Evolutionary conservation across 2,329 filamentous ascomycete species (phyloP), one percentile per base, ranked within the genome.

Genomic region (Ceratocystis albifundus): DNA sequence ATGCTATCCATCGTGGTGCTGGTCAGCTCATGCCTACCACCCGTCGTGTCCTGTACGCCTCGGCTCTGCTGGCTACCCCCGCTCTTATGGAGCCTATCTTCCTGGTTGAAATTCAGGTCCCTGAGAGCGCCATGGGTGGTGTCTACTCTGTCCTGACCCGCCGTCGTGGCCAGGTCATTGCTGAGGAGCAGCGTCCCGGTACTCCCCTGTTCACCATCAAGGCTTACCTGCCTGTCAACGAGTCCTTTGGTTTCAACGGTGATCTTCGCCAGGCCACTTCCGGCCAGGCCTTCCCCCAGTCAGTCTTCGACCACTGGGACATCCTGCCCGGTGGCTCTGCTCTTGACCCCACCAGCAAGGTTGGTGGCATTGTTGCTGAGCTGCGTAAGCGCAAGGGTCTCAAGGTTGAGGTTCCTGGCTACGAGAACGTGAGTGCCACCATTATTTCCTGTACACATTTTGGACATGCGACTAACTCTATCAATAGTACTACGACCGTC

Each of bases 381-480:
- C 96, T 95, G 88, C 91, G 94, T 77, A 96, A 96, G 88, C 90
- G 93, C 82, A 99, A 99, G 90, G 94, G 93, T 90, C 83, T 99
- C 84, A 99, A 99, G 90, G 81, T 88, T 76, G 85, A 90, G 75
- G 89, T 96, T 77, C 93, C 94, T 74, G 89, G 88, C 77, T 87
- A 91, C 82, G 90, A 90, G 77, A 96, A 96, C 88, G 83, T 96
- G 96, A 84, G 65, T 65, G 12, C 15, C 25, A 10, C 45, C 4
- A 41, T 32, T 32, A 2, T 10, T 59, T 64, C 30, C 32, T 22
- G 25, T 25, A 20, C 10, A 15, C 12, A 22, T 20, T 61, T 41
- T 44, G 20, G 20, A 61, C 20, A 32, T 4, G 0, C 10, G 5
- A 45, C 62, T 67, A 67, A 64, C 44, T 55, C n/a, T 67, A 5